Conservation (phyloP, 257 asterid genomes). For the Verbena officinalis region DNA sequence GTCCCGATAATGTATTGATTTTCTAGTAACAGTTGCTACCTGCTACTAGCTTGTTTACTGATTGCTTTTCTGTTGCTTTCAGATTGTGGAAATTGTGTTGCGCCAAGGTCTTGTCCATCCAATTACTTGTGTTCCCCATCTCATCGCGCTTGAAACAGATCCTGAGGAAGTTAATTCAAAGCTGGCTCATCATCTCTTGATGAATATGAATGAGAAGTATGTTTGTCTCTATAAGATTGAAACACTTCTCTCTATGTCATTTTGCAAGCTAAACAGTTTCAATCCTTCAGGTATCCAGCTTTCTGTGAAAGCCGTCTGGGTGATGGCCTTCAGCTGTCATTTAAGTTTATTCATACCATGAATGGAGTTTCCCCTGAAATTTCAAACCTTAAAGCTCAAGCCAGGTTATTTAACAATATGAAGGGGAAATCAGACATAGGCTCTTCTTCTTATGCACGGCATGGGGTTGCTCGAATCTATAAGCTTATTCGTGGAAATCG, state of each 20-base stretch:
- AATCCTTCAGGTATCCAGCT: slow-evolving; percentile 82
- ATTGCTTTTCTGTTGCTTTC: slow-evolving; percentile 38
- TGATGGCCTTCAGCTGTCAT: slow-evolving; percentile 95
- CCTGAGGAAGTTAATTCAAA: slow-evolving; percentile 75
- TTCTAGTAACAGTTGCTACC: background rate
- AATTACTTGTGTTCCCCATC: slow-evolving; percentile 91
- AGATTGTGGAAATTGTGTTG: slow-evolving; percentile 91
- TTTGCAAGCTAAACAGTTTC: slow-evolving; percentile 32
- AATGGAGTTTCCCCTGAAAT: slow-evolving; percentile 47
- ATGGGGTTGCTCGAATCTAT: slow-evolving; percentile 94
- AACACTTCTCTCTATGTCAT: slow-evolving; percentile 11
- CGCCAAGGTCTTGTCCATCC: slow-evolving; percentile 99
- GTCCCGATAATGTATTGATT: slow-evolving; percentile 2
- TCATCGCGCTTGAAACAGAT: slow-evolving; percentile 98
- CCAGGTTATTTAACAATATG: slow-evolving; percentile 48
- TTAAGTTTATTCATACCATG: slow-evolving; percentile 79
- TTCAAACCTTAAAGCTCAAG: slow-evolving; percentile 45
- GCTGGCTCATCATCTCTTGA: slow-evolving; percentile 91
- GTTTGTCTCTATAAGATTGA: slow-evolving; percentile 23
- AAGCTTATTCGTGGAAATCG: slow-evolving; percentile 97
- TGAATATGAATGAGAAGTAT: slow-evolving; percentile 97
- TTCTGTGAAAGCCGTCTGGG: slow-evolving; percentile 98
- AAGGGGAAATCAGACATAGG: slow-evolving; percentile 65
- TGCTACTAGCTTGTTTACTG: slow-evolving; percentile 17
- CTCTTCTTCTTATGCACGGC: slow-evolving; percentile 62